phyloP scores from a whole-genome alignment of 176 grass and related monocot genomes.

The Carex parvula region DNA sequence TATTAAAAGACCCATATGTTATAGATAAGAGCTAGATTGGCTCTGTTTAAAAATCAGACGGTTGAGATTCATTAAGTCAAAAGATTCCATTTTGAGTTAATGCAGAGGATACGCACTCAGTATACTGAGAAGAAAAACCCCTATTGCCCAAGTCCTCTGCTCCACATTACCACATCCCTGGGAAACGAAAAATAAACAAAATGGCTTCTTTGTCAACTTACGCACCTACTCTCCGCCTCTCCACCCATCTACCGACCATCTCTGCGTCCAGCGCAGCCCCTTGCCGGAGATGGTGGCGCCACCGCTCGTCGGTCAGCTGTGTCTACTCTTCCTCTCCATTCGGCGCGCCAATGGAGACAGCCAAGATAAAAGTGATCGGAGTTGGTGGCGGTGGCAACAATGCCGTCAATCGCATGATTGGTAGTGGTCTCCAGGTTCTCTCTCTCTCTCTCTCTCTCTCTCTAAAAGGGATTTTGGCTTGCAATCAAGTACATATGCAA shows the following conservation, averaged over 20 bases:
- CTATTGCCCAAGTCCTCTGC: too few species aligned
- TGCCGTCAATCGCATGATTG: slow-evolving; percentile 96
- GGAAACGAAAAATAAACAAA: slow-evolving; percentile 15
- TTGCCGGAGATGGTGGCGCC: slow-evolving; percentile 24
- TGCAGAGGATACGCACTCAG: too few species aligned
- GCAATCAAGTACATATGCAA: background rate
- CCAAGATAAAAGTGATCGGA: slow-evolving; percentile 84
- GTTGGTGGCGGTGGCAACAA: slow-evolving; percentile 95
- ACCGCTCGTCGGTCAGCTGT: slow-evolving; percentile 32
- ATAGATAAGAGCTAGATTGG: too few species aligned
- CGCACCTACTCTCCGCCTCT: slow-evolving; percentile 34
- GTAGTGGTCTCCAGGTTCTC: slow-evolving; percentile 78
- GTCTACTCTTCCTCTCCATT: slow-evolving; percentile 37
- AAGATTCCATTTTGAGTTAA: too few species aligned
- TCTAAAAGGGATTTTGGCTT: background rate
- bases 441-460: slow-evolving; percentile 1
- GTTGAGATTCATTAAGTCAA: too few species aligned
- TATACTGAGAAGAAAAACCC: too few species aligned
- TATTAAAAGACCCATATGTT: too few species aligned
- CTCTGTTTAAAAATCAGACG: too few species aligned
- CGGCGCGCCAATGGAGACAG: slow-evolving; percentile 51
- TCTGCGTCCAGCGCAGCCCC: background rate
- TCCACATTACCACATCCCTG: background rate
- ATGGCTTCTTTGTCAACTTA: slow-evolving; percentile 32
- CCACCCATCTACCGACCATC: background rate